Evolutionary conservation across 208 protist genomes (phyloP), one percentile per base, ranked within the genome.

Genomic region (Leishmania guyanensis): DNA sequence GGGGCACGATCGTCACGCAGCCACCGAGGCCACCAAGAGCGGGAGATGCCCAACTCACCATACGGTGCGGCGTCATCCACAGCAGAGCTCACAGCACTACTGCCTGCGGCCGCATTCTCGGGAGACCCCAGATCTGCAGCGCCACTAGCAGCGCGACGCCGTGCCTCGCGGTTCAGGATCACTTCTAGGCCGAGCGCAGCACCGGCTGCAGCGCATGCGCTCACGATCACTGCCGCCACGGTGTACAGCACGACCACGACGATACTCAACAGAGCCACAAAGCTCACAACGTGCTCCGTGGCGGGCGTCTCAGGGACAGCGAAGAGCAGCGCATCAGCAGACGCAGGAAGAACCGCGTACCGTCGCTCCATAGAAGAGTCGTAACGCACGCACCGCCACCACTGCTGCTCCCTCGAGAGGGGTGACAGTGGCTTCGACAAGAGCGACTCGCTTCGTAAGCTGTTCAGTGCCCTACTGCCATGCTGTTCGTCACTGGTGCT

Each of bases 291-390:
- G 79, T 94, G 90, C 51, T 36, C 69, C 6, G 62, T 3, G 4
- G 68, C 87, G 10, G 88, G 83, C 50, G 29, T 39, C 62, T 93
- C 89, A 20, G 92, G 90, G 1, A 82, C 90, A 17, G 86, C 86
- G 86, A 89, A 91, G n/a, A 96, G 87, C 54, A 94, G 72, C n/a
- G 88, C 78, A 76, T 91, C 81, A 26, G 88, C 86, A 39, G 77
- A 75, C 5, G 78, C 64, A 9, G 89, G 88, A 16, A 94, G 78
- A 9, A 88, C 70, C 17, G 85, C 85, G 58, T 84, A 69, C 39
- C 89, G 87, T n/a, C 84, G 75, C 70, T 85, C 76, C 68, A 78
- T 79, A 20, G 36, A 46, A 26, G 81, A 78, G 39, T 87, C 83
- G 60, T 89, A 72, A 53, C 80, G 64, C 75, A 84, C 77, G 5